Base-by-base conservation (phyloP, 2,329 filamentous ascomycete genomes). In the Cladosporium sphaerospermum region DNA sequence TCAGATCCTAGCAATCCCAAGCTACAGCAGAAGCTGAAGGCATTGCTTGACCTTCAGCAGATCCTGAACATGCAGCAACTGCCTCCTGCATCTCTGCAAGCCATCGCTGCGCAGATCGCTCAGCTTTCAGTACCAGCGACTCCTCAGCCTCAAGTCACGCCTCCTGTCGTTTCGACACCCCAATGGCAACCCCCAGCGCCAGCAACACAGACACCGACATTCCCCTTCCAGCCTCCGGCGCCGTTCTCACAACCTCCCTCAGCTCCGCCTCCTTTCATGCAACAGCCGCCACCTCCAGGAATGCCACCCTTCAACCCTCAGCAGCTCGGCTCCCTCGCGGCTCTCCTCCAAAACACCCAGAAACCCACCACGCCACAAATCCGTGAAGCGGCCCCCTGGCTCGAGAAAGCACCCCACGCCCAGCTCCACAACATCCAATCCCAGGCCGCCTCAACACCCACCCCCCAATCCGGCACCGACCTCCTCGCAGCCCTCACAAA, bases 21-120 rank as follows among this genome's bases (percentile, higher is more conserved):
- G 71, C 79, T 89, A 67, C 85, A 89, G 68, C 85, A 82, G 66
- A 88, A 87, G 72, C 76, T 96, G 66, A 88, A 89, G 73, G 89
- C 90, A 58, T 81, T 96, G 62, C 76, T 91, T 71, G 88, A 93
- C 70, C 80, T 97, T 59, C 89, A 95, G 74, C 83, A 79, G 61
- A 81, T 92, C 60, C 76, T 96, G 66, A 83, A 88, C 69, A 85
- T 79, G 62, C 86, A 89, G 70, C 84, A 85, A 66, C 78, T 96
- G 68, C 43, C 43, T 4, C 44, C 51, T 47, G 28, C 41, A 68
- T 89, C 93, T 79, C 84, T 96, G 71, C 83, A 86, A 69, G 83
- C 84, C 70, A 80, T 96, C 69, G 81, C 73, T 34, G 82, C 77
- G 73, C 80, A 81, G 79, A 78, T 66, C 75, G 82, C 70, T 76